A percentile compares a stretch with the other conserved stretches of the same genome.
Conservation (phyloP, 225 moss, liverwort and hornwort species). For the Pseudoscleropodium purum region DNA sequence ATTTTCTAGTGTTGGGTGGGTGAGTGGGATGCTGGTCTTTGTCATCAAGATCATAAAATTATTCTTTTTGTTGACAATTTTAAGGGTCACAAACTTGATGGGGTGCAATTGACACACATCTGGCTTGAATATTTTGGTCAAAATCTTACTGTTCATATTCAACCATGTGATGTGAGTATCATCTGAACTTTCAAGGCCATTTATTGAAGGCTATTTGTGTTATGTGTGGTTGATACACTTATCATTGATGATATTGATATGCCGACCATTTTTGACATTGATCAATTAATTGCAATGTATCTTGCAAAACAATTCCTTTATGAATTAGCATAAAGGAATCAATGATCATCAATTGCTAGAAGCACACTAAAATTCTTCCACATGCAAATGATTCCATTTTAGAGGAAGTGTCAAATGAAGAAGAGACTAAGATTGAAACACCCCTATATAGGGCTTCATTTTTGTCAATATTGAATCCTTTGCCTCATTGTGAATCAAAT, state of each 20-base stretch:
- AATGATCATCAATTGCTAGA: neutral
- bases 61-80: neutral
- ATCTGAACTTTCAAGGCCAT: neutral
- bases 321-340: neutral
- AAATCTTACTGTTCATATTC: neutral
- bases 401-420: neutral
- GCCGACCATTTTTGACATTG: neutral
- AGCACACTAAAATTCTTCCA: neutral
- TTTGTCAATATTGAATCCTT: no score
- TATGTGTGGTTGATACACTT: neutral
- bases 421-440: no score
- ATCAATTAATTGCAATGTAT: neutral
- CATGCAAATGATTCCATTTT: neutral
- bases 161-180: neutral
- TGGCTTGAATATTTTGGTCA: neutral
- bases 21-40: neutral
- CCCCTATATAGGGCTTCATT: no score
- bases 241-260: no score
- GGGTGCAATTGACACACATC: neutral
- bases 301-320: neutral
- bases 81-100: no score
- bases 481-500: no score
- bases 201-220: neutral
- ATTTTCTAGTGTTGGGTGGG: neutral
- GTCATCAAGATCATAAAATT: neutral